A percentile compares a stretch with the other conserved stretches of the same genome.
These are phyloP conservation scores for Alternaria postmessia DNA, from an alignment of 2,329 filamentous ascomycete species.

Conservation along the genomic window DNA sequence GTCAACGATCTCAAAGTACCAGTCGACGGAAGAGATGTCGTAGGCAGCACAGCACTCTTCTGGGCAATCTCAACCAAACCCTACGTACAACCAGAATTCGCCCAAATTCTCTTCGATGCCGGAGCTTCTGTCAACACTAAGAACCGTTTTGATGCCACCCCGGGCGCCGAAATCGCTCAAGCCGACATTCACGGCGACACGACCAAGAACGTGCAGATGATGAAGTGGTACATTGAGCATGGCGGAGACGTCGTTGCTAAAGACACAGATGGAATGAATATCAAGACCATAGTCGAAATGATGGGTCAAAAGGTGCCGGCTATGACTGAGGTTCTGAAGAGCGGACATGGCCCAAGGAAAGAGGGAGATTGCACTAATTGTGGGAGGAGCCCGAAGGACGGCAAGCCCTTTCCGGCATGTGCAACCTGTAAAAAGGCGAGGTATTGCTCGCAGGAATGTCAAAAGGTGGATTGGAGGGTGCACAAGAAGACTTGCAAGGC, in stretches of 20 bases:
- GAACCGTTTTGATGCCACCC: slow-evolving; percentile 19
- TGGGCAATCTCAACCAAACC: slow-evolving; percentile 27
- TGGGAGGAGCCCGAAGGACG: slow-evolving; percentile 15
- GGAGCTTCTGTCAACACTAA: slow-evolving; percentile 22
- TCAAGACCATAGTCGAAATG: slow-evolving; percentile 23
- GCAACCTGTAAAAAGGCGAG: slow-evolving; percentile 20
- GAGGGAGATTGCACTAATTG: slow-evolving; percentile 21
- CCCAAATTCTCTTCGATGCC: slow-evolving; percentile 26
- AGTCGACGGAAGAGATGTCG: slow-evolving; percentile 20
- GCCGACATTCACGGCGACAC: slow-evolving; percentile 22
- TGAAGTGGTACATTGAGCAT: slow-evolving; percentile 28
- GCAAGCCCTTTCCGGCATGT: slow-evolving; percentile 11
- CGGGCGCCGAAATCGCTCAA: slow-evolving; percentile 23
- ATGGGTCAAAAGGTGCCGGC: slow-evolving; percentile 19
- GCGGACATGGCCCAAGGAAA: slow-evolving; percentile 13
- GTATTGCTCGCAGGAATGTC: slow-evolving; percentile 25
- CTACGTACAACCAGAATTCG: slow-evolving; percentile 20
- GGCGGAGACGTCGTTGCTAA: slow-evolving; percentile 28
- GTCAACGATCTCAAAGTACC: slow-evolving; percentile 19
- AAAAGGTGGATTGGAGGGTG: slow-evolving; percentile 27
- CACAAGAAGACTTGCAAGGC: slow-evolving; percentile 23
- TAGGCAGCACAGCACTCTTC: slow-evolving; percentile 23
- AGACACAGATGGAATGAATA: slow-evolving; percentile 27
- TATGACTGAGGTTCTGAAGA: slow-evolving; percentile 14
- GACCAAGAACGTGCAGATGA: slow-evolving; percentile 20